Evolutionary conservation across 2,329 filamentous ascomycete genomes (phyloP), one percentile per base, ranked within the genome.

Genomic region (Cercospora citrullina): DNA sequence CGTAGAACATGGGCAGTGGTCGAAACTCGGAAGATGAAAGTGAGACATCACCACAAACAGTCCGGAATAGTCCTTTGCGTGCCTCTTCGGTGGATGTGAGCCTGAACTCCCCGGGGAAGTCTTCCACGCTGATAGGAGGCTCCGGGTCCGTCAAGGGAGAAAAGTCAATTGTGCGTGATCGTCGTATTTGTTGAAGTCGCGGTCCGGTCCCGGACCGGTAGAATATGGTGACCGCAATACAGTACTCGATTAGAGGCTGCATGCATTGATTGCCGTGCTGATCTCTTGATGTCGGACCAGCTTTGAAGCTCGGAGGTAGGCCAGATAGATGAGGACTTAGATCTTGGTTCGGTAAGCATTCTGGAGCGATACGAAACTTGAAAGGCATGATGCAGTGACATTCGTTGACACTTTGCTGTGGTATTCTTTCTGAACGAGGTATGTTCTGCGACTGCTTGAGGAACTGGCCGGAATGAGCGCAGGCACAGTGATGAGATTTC

Each of bases 201-300:
- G 14, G 53, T 10, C 21, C 36, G 18, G 26, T 26, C 60, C 31
- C 21, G n/a, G 18, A 18, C 12, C 63, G 36, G 18, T 60, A 60
- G 14, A 60, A 30, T 16, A 58, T 31, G 5, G 55, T 59, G n/a
- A 57, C 63, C 10, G 53, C 53, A 16, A 65, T 48, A 10, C 21
- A 36, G n/a, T 65, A 65, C 18, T 31, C 16, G 23, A 65, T 51
- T n/a, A 65, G 39, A 45, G 63, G 63, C 14, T 65, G 63, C 63
- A 60, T 65, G 63, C 63, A 65, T 10, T 58, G 53, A 21, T 65
- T 48, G 7, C 63, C 53, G 23, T 51, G 53, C 16, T 28, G 55
- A 51, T 65, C 63, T 31, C 42, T n/a, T 6, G 53, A 65, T 18
- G 26, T 30, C 14, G 42, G 33, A 7, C 63, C 63, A 31, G 18